A percentile compares a stretch with the other conserved stretches of the same genome.
These are phyloP conservation scores for Urochloa ruziziensis DNA, from an alignment of 176 grass and related monocot genomes.

Conservation along the genomic window DNA sequence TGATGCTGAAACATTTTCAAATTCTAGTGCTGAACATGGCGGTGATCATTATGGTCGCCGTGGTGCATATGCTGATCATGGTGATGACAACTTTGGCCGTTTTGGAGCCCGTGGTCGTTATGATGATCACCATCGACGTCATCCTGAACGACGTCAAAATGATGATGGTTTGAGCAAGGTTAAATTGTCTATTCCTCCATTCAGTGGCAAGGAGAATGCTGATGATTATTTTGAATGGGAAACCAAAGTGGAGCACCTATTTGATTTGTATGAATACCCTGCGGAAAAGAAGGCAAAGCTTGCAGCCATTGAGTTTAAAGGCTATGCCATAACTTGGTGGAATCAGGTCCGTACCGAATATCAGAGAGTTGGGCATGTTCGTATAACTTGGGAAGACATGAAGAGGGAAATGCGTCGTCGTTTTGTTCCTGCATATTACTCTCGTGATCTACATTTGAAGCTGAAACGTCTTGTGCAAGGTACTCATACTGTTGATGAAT, in stretches of 20 bases:
- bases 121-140: background rate
- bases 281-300: background rate
- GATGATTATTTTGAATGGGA: constrained; percentile 4
- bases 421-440: constrained; percentile 1
- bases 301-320: background rate
- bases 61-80: too few relatives aligned
- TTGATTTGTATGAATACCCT: constrained; percentile 3
- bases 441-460: too few relatives aligned
- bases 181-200: background rate
- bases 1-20: background rate
- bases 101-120: background rate
- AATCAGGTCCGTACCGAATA: background rate
- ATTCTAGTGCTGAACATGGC: background rate
- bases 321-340: background rate
- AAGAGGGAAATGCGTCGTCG: background rate
- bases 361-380: background rate
- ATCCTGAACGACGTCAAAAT: background rate
- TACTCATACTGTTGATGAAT: too few relatives aligned
- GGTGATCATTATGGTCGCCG: background rate
- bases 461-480: too few relatives aligned
- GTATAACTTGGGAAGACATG: background rate
- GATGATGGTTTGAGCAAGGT: background rate
- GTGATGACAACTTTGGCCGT: too few relatives aligned
- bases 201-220: background rate
- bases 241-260: background rate